These are phyloP conservation scores for Globisporangium heterothallicum DNA, from an alignment of 352 stramenopile species.

Conservation along the genomic window DNA sequence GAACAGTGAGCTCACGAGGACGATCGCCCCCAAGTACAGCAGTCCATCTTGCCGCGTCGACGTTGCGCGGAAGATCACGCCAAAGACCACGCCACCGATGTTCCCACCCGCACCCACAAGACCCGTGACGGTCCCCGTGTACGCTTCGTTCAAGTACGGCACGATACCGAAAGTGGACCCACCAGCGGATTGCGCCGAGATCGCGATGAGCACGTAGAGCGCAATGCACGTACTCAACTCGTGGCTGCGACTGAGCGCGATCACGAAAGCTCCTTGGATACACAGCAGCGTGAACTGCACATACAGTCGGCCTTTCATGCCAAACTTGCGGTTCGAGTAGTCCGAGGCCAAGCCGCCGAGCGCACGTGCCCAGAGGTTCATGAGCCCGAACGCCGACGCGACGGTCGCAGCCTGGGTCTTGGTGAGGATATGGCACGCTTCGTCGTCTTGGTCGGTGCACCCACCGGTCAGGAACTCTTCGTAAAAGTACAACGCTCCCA, in stretches of 20 bases:
- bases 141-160: constrained; percentile 62
- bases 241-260: constrained; percentile 83
- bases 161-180: constrained; percentile 69
- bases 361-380: constrained; percentile 92
- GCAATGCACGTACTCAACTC: constrained; percentile 67
- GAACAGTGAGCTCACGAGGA: constrained; percentile 41
- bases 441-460: constrained; percentile 21
- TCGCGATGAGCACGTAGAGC: constrained; percentile 89
- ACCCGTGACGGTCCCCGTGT: constrained; percentile 59
- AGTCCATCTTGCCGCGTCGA: constrained; percentile 29
- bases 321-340: constrained; percentile 70
- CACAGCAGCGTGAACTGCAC: constrained; percentile 82
- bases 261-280: constrained; percentile 71
- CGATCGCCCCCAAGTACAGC: constrained; percentile 57
- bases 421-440: constrained; percentile 36
- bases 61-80: constrained; percentile 54
- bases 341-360: constrained; percentile 87
- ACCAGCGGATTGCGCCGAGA: constrained; percentile 85
- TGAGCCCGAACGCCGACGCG: constrained; percentile 91
- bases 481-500: constrained; percentile 91
- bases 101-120: constrained; percentile 66
- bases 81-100: constrained; percentile 61
- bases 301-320: constrained; percentile 85
- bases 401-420: constrained; percentile 76
- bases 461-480: constrained; percentile 75